A percentile compares a stretch with the other conserved stretches of the same genome.
phyloP scores from a whole-genome alignment of 139 green algal genomes.

The Medakamo hakoo region DNA sequence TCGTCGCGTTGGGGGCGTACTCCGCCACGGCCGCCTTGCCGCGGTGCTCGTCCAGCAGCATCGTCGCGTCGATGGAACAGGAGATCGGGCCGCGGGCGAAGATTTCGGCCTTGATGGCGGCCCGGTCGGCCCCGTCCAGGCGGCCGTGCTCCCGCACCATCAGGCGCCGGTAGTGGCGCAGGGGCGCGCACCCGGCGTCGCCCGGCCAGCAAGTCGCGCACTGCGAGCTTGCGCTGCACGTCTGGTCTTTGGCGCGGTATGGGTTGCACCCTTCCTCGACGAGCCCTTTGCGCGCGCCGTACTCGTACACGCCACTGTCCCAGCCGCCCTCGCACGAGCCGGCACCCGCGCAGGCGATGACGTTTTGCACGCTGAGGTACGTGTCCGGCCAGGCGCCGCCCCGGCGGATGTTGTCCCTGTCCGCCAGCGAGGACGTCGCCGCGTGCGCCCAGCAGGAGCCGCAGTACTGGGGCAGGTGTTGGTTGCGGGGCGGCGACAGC shows the following conservation, averaged over 20 bases:
- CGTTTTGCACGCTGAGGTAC: slow-evolving; percentile 49
- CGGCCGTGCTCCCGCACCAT: slow-evolving; percentile 46
- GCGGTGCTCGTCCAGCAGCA: slow-evolving; percentile 42
- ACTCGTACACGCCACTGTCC: slow-evolving; percentile 36
- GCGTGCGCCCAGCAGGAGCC: slow-evolving; percentile 70
- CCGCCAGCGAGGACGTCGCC: slow-evolving; percentile 48
- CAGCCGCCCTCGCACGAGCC: slow-evolving; percentile 33
- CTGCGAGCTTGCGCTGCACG: slow-evolving; percentile 43
- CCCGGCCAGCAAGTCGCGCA: slow-evolving; percentile 50
- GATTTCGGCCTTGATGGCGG: slow-evolving; percentile 76
- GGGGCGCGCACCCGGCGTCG: slow-evolving; percentile 21
- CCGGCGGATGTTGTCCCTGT: slow-evolving; percentile 70
- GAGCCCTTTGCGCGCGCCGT: slow-evolving; percentile 41
- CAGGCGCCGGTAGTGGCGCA: slow-evolving; percentile 32
- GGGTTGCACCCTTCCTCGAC: slow-evolving; percentile 77
- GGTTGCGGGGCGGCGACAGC: slow-evolving; percentile 46
- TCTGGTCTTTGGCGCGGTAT: slow-evolving; percentile 43
- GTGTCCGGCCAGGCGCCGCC: slow-evolving; percentile 33
- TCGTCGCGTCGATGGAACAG: slow-evolving; percentile 67
- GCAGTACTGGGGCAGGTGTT: slow-evolving; percentile 55
- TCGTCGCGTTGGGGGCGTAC: slow-evolving; percentile 15
- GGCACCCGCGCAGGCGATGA: slow-evolving; percentile 68
- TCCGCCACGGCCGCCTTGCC: slow-evolving; percentile 8
- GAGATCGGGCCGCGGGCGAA: slow-evolving; percentile 60
- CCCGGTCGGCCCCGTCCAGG: slow-evolving; percentile 27